Base-by-base conservation (phyloP, 2,329 filamentous ascomycete genomes). In the Stagonosporopsis vannaccii region DNA sequence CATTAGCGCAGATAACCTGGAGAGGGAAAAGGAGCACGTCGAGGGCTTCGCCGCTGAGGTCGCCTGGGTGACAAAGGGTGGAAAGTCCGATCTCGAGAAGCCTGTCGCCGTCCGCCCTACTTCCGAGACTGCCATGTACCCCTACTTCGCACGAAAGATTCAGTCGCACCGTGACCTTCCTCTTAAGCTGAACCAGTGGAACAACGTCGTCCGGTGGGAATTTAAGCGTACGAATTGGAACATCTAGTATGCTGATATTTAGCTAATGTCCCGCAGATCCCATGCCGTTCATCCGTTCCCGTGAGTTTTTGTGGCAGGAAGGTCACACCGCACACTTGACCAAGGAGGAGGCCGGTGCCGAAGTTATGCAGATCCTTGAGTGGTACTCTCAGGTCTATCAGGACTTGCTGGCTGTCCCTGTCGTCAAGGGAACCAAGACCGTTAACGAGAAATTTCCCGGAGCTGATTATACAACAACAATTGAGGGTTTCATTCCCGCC, bases 291-390 rank as follows among this genome's bases (percentile, higher is more conserved):
- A 84, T 99, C 55, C 69, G 70, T 68, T 94, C 94, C 41, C 85
- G 96, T 76, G 95, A 99, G 77, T 99, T 99, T 78, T 80, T 98
- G 64, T 99, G 95, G 95, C 95, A 99, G 77, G 95, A 99, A 80
- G 93, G 93, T 22, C 95, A 97, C 80, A 92, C 90, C 28, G 95
- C 95, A 39, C 93, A 97, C 78, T 78, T 98, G 70, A 96, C 90
- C 0, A 87, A 96, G 77, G 84, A 90, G 66, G 84, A 87, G 61
- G 94, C 95, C 40, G 89, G 87, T 44, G 84, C 90, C 72, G 96
- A 99, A 75, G 95, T 98, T 9, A 80, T 95, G 57, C 85, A 97
- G 78, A 99, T 99, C 64, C 85, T 99, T 40, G 93, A 98, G 74
- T 87, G 91, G 67, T 99, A 99, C 72, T 91, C 93, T 39, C 87